These are phyloP conservation scores for Citrus unshiu DNA, from an alignment of 345 rosid genomes.

Conservation along the genomic window DNA sequence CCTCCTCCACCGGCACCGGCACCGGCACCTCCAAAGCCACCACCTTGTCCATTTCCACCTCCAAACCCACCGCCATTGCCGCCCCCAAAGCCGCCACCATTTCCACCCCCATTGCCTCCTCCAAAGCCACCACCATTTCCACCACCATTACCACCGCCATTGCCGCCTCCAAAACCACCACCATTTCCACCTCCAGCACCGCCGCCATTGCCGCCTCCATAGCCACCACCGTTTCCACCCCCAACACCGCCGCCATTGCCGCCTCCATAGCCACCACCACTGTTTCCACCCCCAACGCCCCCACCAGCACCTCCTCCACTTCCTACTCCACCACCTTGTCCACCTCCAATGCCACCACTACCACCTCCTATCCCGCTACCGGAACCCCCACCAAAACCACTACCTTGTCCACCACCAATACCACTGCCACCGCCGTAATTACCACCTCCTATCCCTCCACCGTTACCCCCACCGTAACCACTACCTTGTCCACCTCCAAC, in stretches of 20 bases:
- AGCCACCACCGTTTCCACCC: neutral
- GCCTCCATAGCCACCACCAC: neutral
- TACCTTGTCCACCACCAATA: neutral
- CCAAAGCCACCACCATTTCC: neutral
- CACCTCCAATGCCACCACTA: too few species aligned
- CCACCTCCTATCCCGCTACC: too few species aligned
- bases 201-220: neutral
- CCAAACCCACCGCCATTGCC: neutral
- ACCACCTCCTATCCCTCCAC: neutral
- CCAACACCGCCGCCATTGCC: neutral
- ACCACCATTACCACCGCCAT: too few species aligned
- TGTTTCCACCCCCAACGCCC: neutral
- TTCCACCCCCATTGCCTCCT: slow-evolving; percentile 7
- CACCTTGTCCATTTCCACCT: slow-evolving; percentile 12
- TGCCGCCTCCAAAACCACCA: slow-evolving; percentile 4
- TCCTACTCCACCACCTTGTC: too few species aligned
- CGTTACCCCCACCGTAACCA: neutral
- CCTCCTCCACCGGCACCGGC: too few species aligned
- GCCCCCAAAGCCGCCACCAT: too few species aligned
- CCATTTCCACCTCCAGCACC: neutral
- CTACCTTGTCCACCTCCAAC: slow-evolving; percentile 17
- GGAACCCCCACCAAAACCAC: neutral
- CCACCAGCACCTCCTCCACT: neutral
- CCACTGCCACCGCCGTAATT: neutral
- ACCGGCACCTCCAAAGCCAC: slow-evolving; percentile 4